phyloP scores from a whole-genome alignment of 176 grass and related monocot genomes.

The Aegilops sharonensis region DNA sequence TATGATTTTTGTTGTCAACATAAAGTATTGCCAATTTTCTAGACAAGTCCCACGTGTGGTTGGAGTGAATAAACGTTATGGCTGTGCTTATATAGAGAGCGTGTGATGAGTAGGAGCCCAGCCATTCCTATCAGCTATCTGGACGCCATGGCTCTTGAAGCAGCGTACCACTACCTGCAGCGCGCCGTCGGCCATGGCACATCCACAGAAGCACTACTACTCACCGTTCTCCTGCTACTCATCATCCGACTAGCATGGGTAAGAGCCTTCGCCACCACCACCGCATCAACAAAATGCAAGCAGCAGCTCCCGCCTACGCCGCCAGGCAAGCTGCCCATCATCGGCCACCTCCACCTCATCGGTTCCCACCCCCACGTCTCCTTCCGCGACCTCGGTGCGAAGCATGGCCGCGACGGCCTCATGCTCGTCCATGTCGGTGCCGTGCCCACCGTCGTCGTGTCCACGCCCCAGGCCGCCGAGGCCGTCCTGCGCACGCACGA shows the following conservation, averaged over 20 bases:
- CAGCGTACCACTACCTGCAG: neutral
- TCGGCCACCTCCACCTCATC: constrained; percentile 42
- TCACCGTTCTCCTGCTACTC: neutral
- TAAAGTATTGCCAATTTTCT: too few species aligned
- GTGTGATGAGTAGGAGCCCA: too few species aligned
- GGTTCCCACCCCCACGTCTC: constrained; percentile 12
- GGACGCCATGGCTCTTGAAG: neutral
- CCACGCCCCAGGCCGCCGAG: constrained; percentile 34
- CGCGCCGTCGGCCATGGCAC: neutral
- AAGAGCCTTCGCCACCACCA: neutral
- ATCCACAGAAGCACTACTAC: neutral
- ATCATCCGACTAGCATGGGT: neutral
- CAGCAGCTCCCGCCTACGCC: neutral
- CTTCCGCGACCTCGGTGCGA: constrained; percentile 14
- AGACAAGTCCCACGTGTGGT: too few species aligned
- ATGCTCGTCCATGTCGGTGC: constrained; percentile 42
- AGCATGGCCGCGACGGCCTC: constrained; percentile 19
- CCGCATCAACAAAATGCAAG: neutral
- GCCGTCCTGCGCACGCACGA: constrained; percentile 43
- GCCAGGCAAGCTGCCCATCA: constrained; percentile 16
- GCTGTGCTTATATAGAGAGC: too few species aligned
- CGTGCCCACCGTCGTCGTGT: constrained; percentile 21
- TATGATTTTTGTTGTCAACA: too few species aligned
- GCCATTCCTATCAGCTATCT: neutral
- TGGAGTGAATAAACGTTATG: too few species aligned